Evolutionary conservation across 1,284 basidiomycete species (phyloP).

Genomic region (Puccinia novopanici): DNA sequence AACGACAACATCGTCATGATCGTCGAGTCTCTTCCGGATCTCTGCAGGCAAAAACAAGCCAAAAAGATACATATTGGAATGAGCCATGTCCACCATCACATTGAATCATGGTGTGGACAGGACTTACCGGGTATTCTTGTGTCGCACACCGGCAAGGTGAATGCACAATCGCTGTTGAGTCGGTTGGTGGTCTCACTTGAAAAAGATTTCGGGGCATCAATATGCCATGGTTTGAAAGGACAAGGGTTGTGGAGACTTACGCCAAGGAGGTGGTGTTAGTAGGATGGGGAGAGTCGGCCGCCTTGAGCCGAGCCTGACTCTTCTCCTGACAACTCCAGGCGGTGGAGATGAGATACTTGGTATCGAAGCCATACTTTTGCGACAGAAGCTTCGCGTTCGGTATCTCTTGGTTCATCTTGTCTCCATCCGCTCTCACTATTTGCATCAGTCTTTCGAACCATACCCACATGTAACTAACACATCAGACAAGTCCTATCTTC

Average conservation of each 20-base stretch:
- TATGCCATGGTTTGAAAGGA: no score
- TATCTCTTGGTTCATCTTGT: conserved; percentile 39
- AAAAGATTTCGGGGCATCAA: no score
- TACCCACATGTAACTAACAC: no score
- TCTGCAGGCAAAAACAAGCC: neutral
- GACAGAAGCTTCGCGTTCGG: conserved; percentile 21
- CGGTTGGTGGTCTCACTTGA: conserved; percentile 22
- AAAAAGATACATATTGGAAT: neutral
- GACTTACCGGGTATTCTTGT: conserved; percentile 39
- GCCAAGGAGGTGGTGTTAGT: neutral
- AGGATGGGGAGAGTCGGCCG: neutral
- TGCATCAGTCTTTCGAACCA: conserved; percentile 43
- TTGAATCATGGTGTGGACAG: neutral
- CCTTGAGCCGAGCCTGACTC: conserved; percentile 5
- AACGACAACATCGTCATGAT: conserved; percentile 38
- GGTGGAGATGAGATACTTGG: conserved; percentile 25
- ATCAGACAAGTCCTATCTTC: neutral
- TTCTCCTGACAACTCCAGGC: conserved; percentile 50
- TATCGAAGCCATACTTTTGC: conserved; percentile 40
- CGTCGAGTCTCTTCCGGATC: conserved; percentile 33
- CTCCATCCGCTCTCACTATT: conserved; percentile 42
- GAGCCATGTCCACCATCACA: neutral
- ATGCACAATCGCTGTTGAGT: conserved; percentile 44
- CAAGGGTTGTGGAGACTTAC: neutral
- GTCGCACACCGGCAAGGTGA: conserved; percentile 46